Percentiles rank a stretch among this genome's conserved stretches.
Conservation (phyloP, 352 stramenopile species). For the Phytophthora hibernalis region DNA sequence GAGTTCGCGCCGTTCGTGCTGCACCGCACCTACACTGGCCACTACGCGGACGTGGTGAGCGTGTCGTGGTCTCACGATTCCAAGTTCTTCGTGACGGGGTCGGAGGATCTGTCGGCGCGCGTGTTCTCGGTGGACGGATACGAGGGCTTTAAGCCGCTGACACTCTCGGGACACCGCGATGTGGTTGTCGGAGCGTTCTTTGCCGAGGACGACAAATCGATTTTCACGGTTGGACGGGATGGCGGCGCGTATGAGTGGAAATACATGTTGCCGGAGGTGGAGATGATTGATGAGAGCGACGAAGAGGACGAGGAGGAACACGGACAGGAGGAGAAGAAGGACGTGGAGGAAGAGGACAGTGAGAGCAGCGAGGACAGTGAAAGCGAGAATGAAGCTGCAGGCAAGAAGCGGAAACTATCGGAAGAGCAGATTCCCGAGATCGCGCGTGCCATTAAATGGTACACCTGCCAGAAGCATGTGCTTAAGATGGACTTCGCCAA, state of each 20-base stretch:
- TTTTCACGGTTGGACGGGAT: constrained; percentile 91
- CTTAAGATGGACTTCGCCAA: constrained; percentile 93
- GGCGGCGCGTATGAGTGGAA: constrained; percentile 90
- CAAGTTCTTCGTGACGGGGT: constrained; percentile 91
- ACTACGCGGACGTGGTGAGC: constrained; percentile 90
- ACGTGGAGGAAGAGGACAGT: constrained; percentile 18
- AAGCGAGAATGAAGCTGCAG: constrained; percentile 39
- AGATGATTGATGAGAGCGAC: constrained; percentile 41
- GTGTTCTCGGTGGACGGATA: constrained; percentile 86
- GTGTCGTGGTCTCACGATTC: constrained; percentile 90
- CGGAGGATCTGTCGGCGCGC: constrained; percentile 89
- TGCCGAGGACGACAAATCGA: constrained; percentile 70
- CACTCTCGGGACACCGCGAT: constrained; percentile 90
- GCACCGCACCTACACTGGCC: constrained; percentile 87
- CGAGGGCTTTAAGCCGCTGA: constrained; percentile 82
- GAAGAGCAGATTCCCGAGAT: constrained; percentile 59
- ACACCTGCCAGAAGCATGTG: constrained; percentile 85
- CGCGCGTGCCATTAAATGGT: constrained; percentile 84
- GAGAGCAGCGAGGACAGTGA: constrained; percentile 36
- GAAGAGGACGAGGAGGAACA: constrained; percentile 37
- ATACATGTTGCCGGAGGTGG: constrained; percentile 64
- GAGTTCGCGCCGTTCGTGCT: constrained; percentile 93
- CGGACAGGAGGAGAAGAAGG: constrained; percentile 11
- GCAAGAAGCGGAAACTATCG: constrained; percentile 35
- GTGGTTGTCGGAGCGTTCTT: constrained; percentile 90